A percentile compares a stretch with the other conserved stretches of the same genome.
These are phyloP conservation scores for Panicum miliaceum DNA, from an alignment of 176 grass and related monocot species.

Conservation along the genomic window DNA sequence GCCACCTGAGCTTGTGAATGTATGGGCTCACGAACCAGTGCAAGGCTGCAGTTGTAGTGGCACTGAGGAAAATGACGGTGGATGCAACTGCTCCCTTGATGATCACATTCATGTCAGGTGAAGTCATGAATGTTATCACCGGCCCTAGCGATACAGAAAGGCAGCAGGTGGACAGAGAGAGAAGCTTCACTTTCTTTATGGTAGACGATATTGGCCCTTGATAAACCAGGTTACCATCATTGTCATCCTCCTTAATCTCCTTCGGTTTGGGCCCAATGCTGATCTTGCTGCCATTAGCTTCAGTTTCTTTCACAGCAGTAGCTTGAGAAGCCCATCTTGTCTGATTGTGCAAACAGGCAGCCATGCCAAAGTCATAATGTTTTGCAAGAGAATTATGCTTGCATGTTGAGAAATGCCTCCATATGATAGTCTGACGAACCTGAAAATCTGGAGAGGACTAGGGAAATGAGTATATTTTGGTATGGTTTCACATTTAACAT, in stretches of 20 bases:
- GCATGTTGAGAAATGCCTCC: constrained; percentile 57
- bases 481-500: not conserved
- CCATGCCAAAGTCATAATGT: not conserved
- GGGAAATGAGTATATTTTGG: not conserved
- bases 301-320: constrained; percentile 59
- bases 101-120: constrained; percentile 92
- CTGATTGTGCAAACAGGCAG: constrained; percentile 40
- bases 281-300: constrained; percentile 65
- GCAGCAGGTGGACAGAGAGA: constrained; percentile 96
- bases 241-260: constrained; percentile 55
- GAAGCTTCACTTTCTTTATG: constrained; percentile 98
- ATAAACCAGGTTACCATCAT: constrained; percentile 62
- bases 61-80: constrained; percentile 93
- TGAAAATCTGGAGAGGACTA: constrained; percentile 49
- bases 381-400: constrained; percentile 37
- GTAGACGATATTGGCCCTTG: constrained; percentile 91
- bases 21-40: constrained; percentile 99
- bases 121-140: constrained; percentile 99
- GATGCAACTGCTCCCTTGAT: constrained; percentile 89
- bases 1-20: constrained; percentile 96
- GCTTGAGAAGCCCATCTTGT: constrained; percentile 66
- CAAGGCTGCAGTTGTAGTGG: constrained; percentile 77
- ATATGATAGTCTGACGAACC: constrained; percentile 30
- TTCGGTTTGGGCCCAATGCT: constrained; percentile 80
- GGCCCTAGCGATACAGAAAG: constrained; percentile 89